These are phyloP conservation scores for Aspergillus nidulans DNA, from an alignment of 495 filamentous ascomycete genomes.

Conservation along the genomic window DNA sequence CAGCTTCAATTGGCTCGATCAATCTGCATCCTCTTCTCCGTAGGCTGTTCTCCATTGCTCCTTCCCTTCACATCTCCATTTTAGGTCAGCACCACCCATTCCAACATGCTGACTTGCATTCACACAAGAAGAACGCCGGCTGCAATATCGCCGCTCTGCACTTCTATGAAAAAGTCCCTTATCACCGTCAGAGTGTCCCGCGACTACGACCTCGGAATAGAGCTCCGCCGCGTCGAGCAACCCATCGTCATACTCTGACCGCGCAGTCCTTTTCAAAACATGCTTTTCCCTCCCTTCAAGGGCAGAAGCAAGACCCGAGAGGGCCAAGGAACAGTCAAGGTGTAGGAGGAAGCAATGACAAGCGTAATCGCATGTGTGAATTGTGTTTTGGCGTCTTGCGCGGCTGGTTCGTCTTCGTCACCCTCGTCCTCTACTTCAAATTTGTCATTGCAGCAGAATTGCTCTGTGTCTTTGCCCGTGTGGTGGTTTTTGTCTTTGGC, in stretches of 20 bases:
- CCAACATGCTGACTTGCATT: too few species aligned
- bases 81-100: too few species aligned
- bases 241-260: not conserved
- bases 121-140: not conserved
- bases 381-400: not conserved
- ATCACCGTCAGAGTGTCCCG: not conserved
- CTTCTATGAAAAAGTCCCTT: not conserved
- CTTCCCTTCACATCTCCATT: too few species aligned
- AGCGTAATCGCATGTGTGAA: not conserved
- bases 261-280: not conserved
- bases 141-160: conserved; percentile 2
- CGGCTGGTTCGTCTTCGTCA: not conserved
- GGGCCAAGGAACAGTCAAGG: too few species aligned
- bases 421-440: not conserved
- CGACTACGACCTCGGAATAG: not conserved
- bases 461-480: not conserved
- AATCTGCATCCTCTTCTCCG: too few species aligned
- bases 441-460: not conserved
- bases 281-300: not conserved
- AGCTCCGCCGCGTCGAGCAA: not conserved
- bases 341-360: not conserved
- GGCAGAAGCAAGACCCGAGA: not conserved
- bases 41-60: too few species aligned
- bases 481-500: not conserved
- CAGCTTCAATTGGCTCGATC: too few species aligned